A percentile compares a stretch with the other conserved stretches of the same genome.
phyloP scores from a whole-genome alignment of 1,139 yeast species.

The Geotrichum carabidarum region DNA sequence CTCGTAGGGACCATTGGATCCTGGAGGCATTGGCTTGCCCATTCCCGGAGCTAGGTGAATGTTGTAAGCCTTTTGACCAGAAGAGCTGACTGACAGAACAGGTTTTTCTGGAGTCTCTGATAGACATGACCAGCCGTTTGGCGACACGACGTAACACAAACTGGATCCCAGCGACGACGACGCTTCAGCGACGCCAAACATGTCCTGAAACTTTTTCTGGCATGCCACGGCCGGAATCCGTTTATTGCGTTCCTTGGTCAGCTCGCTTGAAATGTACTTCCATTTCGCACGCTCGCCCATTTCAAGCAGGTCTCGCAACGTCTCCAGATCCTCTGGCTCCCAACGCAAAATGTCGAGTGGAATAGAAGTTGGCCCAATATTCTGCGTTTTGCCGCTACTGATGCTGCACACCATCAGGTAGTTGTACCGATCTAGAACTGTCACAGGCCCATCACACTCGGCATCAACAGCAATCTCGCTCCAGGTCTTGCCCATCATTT shows the following conservation, averaged over 20 bases:
- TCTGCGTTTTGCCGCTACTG: not conserved
- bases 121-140: constrained; percentile 39
- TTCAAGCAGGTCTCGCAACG: constrained; percentile 36
- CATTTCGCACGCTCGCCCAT: constrained; percentile 42
- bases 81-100: not conserved
- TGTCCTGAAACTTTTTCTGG: constrained; percentile 40
- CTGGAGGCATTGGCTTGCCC: not conserved
- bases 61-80: not conserved
- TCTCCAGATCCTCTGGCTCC: constrained; percentile 36
- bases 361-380: not conserved
- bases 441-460: constrained; percentile 10
- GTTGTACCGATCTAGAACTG: constrained; percentile 13
- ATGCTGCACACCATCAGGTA: constrained; percentile 6
- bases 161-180: constrained; percentile 39
- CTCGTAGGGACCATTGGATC: not conserved
- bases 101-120: constrained; percentile 11
- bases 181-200: constrained; percentile 42
- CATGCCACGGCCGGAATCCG: constrained; percentile 42
- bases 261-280: constrained; percentile 39
- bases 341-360: constrained; percentile 23
- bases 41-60: not conserved
- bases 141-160: constrained; percentile 39
- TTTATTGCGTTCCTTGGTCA: constrained; percentile 30
- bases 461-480: constrained; percentile 11
- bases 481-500: constrained; percentile 16